Conservation (phyloP, 352 stramenopile species). For the Phytophthora citricola region DNA sequence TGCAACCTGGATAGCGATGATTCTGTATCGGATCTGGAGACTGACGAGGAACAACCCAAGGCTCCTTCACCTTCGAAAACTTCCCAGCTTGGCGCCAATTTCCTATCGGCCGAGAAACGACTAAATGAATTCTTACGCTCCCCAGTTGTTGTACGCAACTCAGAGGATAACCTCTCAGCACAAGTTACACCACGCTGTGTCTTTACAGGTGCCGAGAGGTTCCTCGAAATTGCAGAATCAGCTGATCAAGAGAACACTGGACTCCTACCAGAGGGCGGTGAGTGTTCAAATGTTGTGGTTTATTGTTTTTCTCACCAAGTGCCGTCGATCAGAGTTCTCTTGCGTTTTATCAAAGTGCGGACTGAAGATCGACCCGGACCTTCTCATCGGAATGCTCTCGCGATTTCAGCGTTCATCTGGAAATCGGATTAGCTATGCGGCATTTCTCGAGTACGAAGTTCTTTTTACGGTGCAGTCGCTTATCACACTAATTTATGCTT, state of each 20-base stretch:
- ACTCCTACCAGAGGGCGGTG: constrained; percentile 52
- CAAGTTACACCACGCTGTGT: constrained; percentile 47
- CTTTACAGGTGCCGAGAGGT: constrained; percentile 59
- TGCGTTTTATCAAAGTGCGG: constrained; percentile 41
- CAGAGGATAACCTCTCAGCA: not conserved
- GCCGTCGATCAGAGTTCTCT: constrained; percentile 41
- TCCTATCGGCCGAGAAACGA: constrained; percentile 45
- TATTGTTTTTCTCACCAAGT: too few species aligned
- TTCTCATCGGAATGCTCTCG: constrained; percentile 55
- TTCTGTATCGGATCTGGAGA: constrained; percentile 45
- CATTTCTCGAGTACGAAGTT: constrained; percentile 57
- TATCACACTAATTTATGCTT: not conserved
- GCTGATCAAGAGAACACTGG: constrained; percentile 45
- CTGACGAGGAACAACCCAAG: constrained; percentile 19
- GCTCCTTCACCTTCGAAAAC: constrained; percentile 18
- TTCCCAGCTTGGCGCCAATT: constrained; percentile 34
- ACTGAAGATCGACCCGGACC: constrained; percentile 29
- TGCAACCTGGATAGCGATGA: constrained; percentile 66
- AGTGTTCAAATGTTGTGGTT: not conserved
- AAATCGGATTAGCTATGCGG: constrained; percentile 45
- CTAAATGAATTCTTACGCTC: constrained; percentile 50
- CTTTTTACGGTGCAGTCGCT: not conserved
- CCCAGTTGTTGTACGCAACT: constrained; percentile 4
- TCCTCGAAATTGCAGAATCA: constrained; percentile 54
- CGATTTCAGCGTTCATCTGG: constrained; percentile 49